Evolutionary conservation across 371 early-diverging fungal genomes (phyloP), one percentile per base, ranked within the genome.

Genomic region (Mucor mucedo): DNA sequence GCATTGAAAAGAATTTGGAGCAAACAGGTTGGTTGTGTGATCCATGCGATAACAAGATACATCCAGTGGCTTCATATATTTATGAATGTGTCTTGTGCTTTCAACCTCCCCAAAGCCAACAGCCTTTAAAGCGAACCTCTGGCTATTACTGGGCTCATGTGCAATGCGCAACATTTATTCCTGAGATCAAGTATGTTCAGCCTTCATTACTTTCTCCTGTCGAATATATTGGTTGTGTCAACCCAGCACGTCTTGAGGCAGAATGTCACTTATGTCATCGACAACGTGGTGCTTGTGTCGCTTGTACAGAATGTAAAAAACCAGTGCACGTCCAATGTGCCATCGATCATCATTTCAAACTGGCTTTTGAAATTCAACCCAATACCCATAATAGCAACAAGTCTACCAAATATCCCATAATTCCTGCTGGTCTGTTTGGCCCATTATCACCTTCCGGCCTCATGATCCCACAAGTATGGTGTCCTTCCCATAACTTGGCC

Each of bases 61-160:
- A 80, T 11, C 91, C 91, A 0, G 66, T 80, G 6, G 75, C 83
- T 1, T 86, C 91, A 9, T 87, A 82, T 58, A 80, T 78, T 14
- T 89, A 89, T 63, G 65, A 75, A 47, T 92, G 92, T 63, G 73
- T 88, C 1, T 58, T 91, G 5, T 92, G 92, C 58, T 66, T 72
- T 47, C 58, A 75, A 33, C 68, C 75, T 2, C 75, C 50, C 2
- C 30, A 30, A 63, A 5, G 60, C 73, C 8, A 73, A 70, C 62
- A 65, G 10, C 89, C 98, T 5, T 85, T 96, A 70, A 98, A 98
- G 76, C 87, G 86, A 54, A 97, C 99, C 2, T 85, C 84, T 27
- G 89, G 86, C 6, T 92, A 91, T 69, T 84, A 87, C 57, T 99
- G 99, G 99, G 96, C 87, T 0, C 99, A 99, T 72, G 80, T 98